Conservation (phyloP, 31 red algal species). For the Asparagopsis taxiformis region DNA sequence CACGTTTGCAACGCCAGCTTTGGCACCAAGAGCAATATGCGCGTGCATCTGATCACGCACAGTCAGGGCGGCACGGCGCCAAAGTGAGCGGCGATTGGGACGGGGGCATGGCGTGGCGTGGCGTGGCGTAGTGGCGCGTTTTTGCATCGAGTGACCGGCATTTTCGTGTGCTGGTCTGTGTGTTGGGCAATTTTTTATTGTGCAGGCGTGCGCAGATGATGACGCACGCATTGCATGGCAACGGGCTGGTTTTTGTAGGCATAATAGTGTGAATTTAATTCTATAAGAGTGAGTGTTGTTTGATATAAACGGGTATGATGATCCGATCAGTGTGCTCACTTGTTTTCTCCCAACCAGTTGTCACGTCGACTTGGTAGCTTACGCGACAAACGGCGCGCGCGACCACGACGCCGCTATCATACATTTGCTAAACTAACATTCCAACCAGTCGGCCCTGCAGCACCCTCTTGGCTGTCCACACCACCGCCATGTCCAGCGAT, state of each 20-base stretch:
- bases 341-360: no score
- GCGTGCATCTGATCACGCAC: constrained; percentile 55
- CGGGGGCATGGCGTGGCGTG: not conserved
- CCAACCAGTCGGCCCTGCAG: not conserved
- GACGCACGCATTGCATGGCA: no score
- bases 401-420: no score
- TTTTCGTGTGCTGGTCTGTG: not conserved
- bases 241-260: no score
- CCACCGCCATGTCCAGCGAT: not conserved
- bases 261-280: no score
- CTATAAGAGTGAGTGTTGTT: no score
- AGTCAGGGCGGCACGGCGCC: not conserved
- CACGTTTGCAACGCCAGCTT: constrained; percentile 31
- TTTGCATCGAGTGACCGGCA: constrained; percentile 1
- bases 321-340: no score
- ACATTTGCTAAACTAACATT: not conserved
- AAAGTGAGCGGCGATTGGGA: not conserved
- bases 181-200: constrained; percentile 2
- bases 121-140: not conserved
- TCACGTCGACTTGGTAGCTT: no score
- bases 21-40: constrained; percentile 65
- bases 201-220: not conserved
- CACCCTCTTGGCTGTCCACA: constrained; percentile 19
- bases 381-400: no score
- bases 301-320: no score